Evolutionary conservation across 179 eudicot genomes (phyloP).

Genomic region (Spinacia oleracea): DNA sequence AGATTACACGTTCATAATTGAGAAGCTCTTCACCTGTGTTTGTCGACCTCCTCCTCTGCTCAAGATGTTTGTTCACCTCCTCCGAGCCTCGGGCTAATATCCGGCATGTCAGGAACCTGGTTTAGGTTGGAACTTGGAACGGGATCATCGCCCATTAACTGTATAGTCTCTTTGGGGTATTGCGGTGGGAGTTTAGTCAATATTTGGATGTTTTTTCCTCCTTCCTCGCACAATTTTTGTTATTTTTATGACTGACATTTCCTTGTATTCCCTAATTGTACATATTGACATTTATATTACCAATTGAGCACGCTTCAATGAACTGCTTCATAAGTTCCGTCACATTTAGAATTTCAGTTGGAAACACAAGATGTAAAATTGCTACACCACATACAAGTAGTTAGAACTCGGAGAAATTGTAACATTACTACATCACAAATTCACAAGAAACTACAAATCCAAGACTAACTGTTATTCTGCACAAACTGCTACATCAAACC

Average conservation of each 20-base stretch:
- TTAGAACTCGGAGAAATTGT: neutral
- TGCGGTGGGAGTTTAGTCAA: too few species aligned
- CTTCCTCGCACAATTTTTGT: too few species aligned
- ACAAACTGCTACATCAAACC: conserved; percentile 11
- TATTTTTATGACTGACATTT: too few species aligned
- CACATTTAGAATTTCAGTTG: neutral
- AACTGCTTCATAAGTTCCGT: neutral
- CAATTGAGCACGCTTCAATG: too few species aligned
- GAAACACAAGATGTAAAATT: neutral
- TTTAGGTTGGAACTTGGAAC: neutral
- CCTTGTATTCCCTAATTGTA: neutral
- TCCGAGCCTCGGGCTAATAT: too few species aligned
- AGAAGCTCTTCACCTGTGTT: conserved; percentile 13
- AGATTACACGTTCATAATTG: conserved; percentile 14
- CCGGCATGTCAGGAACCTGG: neutral
- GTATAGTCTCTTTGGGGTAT: too few species aligned
- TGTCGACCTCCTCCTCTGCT: conserved; percentile 12
- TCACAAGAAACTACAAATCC: conserved; percentile 6
- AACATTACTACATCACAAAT: neutral
- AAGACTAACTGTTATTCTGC: conserved; percentile 4
- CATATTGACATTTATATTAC: neutral
- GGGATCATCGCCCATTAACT: too few species aligned
- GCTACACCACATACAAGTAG: neutral
- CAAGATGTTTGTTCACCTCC: neutral
- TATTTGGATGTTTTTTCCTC: too few species aligned